These are phyloP conservation scores for Cryptosporidium canis DNA, from an alignment of 169 alveolate genomes.

Conservation along the genomic window DNA sequence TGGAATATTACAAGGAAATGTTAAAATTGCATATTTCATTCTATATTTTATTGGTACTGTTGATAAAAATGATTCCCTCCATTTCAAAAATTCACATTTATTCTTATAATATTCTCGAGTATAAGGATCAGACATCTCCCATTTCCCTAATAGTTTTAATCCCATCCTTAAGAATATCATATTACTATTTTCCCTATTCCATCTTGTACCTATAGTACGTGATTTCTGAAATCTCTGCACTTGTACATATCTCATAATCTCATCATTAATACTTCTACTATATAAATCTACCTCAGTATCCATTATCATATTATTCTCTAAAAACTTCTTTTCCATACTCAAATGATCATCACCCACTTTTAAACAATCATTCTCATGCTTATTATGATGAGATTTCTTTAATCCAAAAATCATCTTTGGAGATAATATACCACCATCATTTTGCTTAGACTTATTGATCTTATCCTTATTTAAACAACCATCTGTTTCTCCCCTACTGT, in stretches of 20 bases:
- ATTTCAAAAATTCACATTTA: conserved; percentile 50
- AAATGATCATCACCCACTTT: neutral
- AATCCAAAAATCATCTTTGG: neutral
- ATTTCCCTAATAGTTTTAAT: conserved; percentile 36
- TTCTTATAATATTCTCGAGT: conserved; percentile 47
- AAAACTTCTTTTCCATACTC: neutral
- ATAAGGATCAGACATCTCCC: conserved; percentile 73
- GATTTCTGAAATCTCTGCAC: conserved; percentile 71
- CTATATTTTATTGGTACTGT: conserved; percentile 52
- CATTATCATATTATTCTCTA: neutral
- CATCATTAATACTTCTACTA: conserved; percentile 52
- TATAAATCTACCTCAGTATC: conserved; percentile 54
- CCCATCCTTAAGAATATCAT: conserved; percentile 58
- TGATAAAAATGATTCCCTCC: conserved; percentile 65
- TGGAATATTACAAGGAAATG: conserved; percentile 66
- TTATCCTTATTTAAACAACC: neutral
- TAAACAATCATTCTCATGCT: neutral
- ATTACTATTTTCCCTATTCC: conserved; percentile 51
- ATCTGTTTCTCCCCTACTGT: neutral
- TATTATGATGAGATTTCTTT: neutral
- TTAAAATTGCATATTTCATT: conserved; percentile 65
- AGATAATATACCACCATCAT: neutral
- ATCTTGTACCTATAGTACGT: conserved; percentile 66
- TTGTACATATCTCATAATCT: conserved; percentile 58
- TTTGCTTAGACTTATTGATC: neutral